Percentiles rank a stretch among this genome's conserved stretches.
Conservation (phyloP, 345 rosid species). For the Heritiera fomes region DNA sequence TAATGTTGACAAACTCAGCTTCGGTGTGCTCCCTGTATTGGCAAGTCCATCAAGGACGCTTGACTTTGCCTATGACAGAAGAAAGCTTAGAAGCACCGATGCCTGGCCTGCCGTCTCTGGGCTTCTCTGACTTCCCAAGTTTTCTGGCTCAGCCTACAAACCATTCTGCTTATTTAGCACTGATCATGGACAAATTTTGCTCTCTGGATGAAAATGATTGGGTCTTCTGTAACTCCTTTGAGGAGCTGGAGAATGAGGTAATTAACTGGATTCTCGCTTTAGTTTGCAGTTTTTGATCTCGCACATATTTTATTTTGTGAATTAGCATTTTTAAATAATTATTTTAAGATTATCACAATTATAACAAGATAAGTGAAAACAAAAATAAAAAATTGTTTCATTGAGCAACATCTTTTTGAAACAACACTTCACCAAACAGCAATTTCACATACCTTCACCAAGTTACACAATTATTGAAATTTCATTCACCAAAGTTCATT, state of each 20-base stretch:
- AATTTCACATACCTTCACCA: no score
- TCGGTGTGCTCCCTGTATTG: conserved; percentile 47
- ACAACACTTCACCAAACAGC: no score
- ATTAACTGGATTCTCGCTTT: background rate
- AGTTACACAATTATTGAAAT: no score
- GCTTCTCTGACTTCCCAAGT: conserved; percentile 36
- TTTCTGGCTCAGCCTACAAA: conserved; percentile 36
- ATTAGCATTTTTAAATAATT: no score
- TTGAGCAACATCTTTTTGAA: no score
- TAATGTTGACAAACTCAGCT: conserved; percentile 47
- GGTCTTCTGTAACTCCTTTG: conserved; percentile 51
- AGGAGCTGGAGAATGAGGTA: conserved; percentile 53
- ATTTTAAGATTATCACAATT: no score
- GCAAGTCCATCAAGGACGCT: conserved; percentile 30
- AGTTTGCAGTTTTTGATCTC: background rate
- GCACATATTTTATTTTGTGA: no score
- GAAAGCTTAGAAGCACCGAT: conserved; percentile 27
- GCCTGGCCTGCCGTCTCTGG: conserved; percentile 49
- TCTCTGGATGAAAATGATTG: conserved; percentile 33
- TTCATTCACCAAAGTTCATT: no score
- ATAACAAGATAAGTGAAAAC: no score
- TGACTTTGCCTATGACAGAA: conserved; percentile 33
- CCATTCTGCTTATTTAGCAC: conserved; percentile 41
- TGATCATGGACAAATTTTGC: conserved; percentile 32
- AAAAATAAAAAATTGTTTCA: no score